phyloP scores from a whole-genome alignment of 1,139 yeast genomes.

The Hemisphaericaspora lyxosophila region DNA sequence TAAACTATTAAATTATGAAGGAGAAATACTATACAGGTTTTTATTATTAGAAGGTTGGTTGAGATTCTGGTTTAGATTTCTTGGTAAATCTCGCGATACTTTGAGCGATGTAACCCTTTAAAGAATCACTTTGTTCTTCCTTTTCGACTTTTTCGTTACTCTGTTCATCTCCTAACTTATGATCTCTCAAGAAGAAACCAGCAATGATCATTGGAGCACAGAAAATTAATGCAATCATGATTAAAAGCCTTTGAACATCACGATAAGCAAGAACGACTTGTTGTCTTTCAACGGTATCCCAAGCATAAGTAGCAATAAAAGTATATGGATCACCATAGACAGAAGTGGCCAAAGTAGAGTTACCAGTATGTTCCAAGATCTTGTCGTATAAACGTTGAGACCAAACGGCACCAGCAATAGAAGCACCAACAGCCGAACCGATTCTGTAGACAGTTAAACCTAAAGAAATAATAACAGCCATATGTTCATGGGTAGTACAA shows the following conservation, averaged over 20 bases:
- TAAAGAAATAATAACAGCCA: conserved; percentile 36
- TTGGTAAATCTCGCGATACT: conserved; percentile 1
- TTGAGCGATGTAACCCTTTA: conserved; percentile 4
- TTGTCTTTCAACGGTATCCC: conserved; percentile 36
- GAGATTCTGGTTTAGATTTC: not conserved
- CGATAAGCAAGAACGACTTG: conserved; percentile 34
- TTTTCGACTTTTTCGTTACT: conserved; percentile 15
- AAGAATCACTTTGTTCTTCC: conserved; percentile 11
- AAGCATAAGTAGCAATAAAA: conserved; percentile 25
- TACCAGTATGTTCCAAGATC: conserved; percentile 16
- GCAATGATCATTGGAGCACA: conserved; percentile 33
- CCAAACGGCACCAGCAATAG: conserved; percentile 44
- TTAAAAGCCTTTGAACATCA: conserved; percentile 33
- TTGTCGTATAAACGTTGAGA: conserved; percentile 26
- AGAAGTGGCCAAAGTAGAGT: conserved; percentile 22
- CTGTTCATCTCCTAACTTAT: conserved; percentile 28
- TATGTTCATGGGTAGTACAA: conserved; percentile 37
- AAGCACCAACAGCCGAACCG: conserved; percentile 36
- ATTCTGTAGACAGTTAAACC: conserved; percentile 35
- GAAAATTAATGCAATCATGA: conserved; percentile 31
- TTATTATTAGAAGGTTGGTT: conserved; percentile 1
- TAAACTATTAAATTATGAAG: too few relatives aligned
- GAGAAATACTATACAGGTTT: too few relatives aligned
- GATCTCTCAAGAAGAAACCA: conserved; percentile 36
- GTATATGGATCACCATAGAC: conserved; percentile 32